phyloP scores from a whole-genome alignment of 2,329 filamentous ascomycete species.

The Samsoniella hepiali region DNA sequence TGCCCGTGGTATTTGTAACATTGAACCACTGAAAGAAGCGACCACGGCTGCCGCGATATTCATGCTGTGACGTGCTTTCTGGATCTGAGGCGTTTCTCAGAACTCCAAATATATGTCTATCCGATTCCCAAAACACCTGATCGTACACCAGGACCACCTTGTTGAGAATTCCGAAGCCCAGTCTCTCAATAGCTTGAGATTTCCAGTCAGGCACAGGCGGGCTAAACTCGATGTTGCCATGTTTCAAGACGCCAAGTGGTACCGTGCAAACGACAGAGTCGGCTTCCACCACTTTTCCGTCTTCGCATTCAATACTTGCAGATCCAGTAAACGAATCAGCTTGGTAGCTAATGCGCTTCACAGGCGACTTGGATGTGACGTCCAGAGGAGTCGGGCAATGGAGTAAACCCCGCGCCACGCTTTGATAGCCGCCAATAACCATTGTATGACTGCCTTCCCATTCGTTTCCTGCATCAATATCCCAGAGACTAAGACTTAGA shows the following conservation, averaged over 20 bases:
- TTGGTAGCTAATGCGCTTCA: constrained; percentile 69
- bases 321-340: constrained; percentile 42
- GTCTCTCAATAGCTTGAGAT: constrained; percentile 69
- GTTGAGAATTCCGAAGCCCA: constrained; percentile 92
- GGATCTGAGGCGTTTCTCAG: constrained; percentile 69
- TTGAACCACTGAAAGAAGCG: constrained; percentile 99
- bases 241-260: constrained; percentile 86
- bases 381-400: constrained; percentile 73
- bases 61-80: constrained; percentile 70
- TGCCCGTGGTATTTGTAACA: constrained; percentile 80
- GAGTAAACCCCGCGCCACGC: constrained; percentile 82
- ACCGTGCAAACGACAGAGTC: constrained; percentile 89
- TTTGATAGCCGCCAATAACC: constrained; percentile 90
- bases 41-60: constrained; percentile 77
- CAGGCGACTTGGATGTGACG: constrained; percentile 68
- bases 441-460: constrained; percentile 95
- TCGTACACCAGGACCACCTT: constrained; percentile 92
- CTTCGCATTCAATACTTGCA: constrained; percentile 68
- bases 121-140: constrained; percentile 83
- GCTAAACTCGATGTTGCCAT: constrained; percentile 78
- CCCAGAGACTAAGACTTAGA: constrained; percentile 87
- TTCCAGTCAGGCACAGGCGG: constrained; percentile 90
- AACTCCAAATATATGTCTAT: constrained; percentile 90
- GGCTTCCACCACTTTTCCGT: constrained; percentile 74
- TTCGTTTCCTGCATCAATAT: constrained; percentile 96